phyloP scores from a whole-genome alignment of 257 asterid species.

The Knoxia roxburghii region DNA sequence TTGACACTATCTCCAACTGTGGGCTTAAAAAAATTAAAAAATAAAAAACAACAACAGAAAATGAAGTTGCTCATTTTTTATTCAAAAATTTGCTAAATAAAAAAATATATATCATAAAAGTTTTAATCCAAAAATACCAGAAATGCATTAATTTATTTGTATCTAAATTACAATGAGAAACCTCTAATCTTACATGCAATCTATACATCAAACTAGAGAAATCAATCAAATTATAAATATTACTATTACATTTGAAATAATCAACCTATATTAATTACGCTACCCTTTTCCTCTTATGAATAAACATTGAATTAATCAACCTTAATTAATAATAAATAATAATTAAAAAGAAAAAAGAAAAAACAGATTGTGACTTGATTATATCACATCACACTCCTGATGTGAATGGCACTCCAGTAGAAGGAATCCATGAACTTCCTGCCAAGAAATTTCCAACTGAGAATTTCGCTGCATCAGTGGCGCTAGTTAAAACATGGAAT shows the following conservation, averaged over 20 bases:
- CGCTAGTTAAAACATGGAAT: conserved; percentile 25
- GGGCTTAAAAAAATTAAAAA: too few species aligned
- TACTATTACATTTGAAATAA: not conserved
- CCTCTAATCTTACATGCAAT: not conserved
- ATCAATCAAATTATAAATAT: not conserved
- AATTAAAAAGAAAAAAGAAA: not conserved
- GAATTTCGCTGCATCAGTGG: conserved; percentile 37
- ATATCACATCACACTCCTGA: conserved; percentile 28
- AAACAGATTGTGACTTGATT: not conserved
- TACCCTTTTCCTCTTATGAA: too few species aligned
- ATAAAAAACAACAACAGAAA: too few species aligned
- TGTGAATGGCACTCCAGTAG: conserved; percentile 47
- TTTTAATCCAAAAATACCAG: not conserved
- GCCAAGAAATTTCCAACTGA: conserved; percentile 41
- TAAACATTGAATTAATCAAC: too few species aligned
- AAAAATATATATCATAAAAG: too few species aligned
- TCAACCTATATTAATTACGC: too few species aligned
- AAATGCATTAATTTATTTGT: not conserved
- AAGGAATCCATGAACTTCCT: conserved; percentile 57
- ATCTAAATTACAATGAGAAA: not conserved
- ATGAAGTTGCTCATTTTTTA: too few species aligned
- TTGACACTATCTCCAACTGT: too few species aligned
- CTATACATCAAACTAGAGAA: not conserved
- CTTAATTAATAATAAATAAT: too few species aligned
- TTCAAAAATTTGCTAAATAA: not conserved